Evolutionary conservation across 257 asterid species (phyloP).

Genomic region (Rhazya stricta): DNA sequence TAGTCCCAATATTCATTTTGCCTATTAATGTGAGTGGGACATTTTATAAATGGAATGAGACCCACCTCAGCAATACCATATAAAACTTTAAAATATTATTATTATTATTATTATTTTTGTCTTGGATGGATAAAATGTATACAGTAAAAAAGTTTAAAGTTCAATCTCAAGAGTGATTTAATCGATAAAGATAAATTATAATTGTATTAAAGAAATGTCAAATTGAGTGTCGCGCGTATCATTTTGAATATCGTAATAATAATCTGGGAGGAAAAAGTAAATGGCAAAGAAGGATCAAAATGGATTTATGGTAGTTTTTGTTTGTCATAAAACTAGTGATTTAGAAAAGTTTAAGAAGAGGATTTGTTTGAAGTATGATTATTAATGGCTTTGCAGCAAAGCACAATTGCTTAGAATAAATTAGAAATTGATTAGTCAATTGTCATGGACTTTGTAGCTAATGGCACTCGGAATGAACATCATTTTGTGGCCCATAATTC

Average conservation of each 20-base stretch:
- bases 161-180: too few species aligned
- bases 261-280: too few species aligned
- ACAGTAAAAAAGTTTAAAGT: too few species aligned
- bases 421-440: background rate
- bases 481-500: slow-evolving; percentile 4
- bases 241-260: too few species aligned
- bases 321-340: background rate
- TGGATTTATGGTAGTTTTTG: too few species aligned
- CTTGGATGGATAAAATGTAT: background rate
- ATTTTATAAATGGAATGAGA: background rate
- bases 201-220: too few species aligned
- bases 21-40: background rate
- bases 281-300: too few species aligned
- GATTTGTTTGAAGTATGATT: background rate
- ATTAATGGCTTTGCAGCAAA: background rate
- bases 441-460: background rate
- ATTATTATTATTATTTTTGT: too few species aligned
- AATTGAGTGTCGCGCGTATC: too few species aligned
- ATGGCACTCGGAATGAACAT: background rate
- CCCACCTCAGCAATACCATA: background rate
- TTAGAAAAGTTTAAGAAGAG: too few species aligned
- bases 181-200: too few species aligned
- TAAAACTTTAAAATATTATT: background rate
- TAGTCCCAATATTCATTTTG: background rate
- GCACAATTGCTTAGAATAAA: background rate